Percentiles rank a stretch among this genome's conserved stretches.
Conservation (phyloP, 1,139 yeast species). For the Candida dubliniensis region DNA sequence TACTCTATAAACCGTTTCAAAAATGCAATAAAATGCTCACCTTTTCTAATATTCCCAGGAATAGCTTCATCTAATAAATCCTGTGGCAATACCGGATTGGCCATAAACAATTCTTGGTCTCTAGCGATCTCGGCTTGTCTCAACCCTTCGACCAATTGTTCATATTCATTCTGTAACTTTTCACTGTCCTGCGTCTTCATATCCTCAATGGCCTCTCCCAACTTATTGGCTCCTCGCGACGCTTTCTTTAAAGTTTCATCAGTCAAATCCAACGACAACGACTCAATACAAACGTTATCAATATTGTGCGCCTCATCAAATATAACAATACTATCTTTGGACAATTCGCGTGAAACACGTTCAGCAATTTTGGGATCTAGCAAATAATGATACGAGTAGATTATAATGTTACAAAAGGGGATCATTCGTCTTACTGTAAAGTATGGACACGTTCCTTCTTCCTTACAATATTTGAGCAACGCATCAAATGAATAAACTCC, state of each 20-base stretch:
- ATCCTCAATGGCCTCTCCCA: conserved; percentile 74
- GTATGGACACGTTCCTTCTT: conserved; percentile 86
- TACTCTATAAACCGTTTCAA: conserved; percentile 91
- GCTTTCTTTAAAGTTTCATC: conserved; percentile 49
- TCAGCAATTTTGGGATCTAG: conserved; percentile 97
- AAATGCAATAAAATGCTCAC: conserved; percentile 94
- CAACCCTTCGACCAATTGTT: conserved; percentile 84
- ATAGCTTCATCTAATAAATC: conserved; percentile 89
- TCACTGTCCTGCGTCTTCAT: conserved; percentile 81
- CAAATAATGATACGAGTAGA: conserved; percentile 93
- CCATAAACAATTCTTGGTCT: conserved; percentile 80
- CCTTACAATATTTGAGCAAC: conserved; percentile 72
- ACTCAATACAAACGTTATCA: conserved; percentile 97
- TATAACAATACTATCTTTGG: conserved; percentile 89
- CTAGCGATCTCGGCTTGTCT: conserved; percentile 73
- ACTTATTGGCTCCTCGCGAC: conserved; percentile 70
- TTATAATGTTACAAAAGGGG: conserved; percentile 88
- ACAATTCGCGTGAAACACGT: conserved; percentile 85
- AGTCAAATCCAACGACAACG: conserved; percentile 76
- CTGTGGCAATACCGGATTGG: conserved; percentile 82
- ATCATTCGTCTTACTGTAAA: conserved; percentile 98
- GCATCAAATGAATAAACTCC: conserved; percentile 96
- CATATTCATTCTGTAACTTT: conserved; percentile 85
- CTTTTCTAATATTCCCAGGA: conserved; percentile 95
- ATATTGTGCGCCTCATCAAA: conserved; percentile 99